These are phyloP conservation scores for Phytophthora fragariae DNA, from an alignment of 352 stramenopile genomes.

Conservation along the genomic window DNA sequence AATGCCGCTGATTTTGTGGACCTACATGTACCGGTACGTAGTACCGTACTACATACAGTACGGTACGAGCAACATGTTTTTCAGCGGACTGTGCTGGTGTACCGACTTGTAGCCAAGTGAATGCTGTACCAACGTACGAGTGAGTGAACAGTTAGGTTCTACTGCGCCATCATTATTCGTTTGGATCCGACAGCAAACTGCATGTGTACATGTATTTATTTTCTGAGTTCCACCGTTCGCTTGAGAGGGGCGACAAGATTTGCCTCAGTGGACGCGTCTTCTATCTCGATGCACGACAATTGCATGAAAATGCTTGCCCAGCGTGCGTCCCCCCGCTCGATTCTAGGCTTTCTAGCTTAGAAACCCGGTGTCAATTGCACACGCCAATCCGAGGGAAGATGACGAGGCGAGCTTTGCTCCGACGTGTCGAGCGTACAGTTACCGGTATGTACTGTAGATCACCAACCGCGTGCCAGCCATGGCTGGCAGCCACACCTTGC, in stretches of 20 bases:
- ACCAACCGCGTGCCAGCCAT: neutral
- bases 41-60: no score
- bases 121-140: neutral
- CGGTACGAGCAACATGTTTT: no score
- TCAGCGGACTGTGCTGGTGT: no score
- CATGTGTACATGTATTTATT: neutral
- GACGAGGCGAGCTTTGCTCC: slow-evolving; percentile 28
- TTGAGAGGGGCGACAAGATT: slow-evolving; percentile 24
- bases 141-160: no score
- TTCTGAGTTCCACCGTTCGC: neutral
- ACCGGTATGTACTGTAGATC: neutral
- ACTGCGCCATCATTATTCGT: no score
- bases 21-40: no score
- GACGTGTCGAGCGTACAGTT: slow-evolving; percentile 29
- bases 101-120: neutral
- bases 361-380: slow-evolving; percentile 27
- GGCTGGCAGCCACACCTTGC: slow-evolving; percentile 13
- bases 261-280: slow-evolving; percentile 4
- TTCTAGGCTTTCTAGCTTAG: no score
- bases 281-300: slow-evolving; percentile 24
- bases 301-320: slow-evolving; percentile 10
- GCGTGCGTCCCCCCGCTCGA: slow-evolving; percentile 6
- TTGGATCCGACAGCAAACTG: no score
- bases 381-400: slow-evolving; percentile 32
- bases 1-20: slow-evolving; percentile 6